These are phyloP conservation scores for Calonectria fujianensis DNA, from an alignment of 2,329 filamentous ascomycete genomes.

Conservation along the genomic window DNA sequence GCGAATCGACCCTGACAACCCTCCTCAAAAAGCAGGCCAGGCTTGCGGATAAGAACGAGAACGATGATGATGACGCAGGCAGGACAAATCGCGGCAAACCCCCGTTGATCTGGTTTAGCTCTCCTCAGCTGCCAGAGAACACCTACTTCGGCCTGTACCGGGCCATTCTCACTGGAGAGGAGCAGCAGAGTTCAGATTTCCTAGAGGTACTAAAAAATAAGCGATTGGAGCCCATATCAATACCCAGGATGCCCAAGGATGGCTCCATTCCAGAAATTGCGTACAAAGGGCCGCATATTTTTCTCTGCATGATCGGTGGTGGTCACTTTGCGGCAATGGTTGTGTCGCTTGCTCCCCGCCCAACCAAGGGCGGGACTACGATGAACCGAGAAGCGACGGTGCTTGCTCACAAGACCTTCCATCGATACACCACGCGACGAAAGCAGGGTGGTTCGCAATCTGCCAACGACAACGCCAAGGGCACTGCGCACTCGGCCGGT, in stretches of 20 bases:
- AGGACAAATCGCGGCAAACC: conserved; percentile 78
- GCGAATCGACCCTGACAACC: conserved; percentile 83
- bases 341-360: conserved; percentile 88
- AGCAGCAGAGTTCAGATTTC: conserved; percentile 78
- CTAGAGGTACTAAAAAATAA: conserved; percentile 83
- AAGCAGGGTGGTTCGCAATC: conserved; percentile 98
- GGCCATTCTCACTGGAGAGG: conserved; percentile 83
- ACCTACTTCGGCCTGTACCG: conserved; percentile 91
- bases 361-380: conserved; percentile 79
- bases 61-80: conserved; percentile 62
- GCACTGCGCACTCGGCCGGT: conserved; percentile 94
- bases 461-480: conserved; percentile 94
- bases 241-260: conserved; percentile 74
- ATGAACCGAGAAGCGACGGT: conserved; percentile 91
- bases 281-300: conserved; percentile 87
- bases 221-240: conserved; percentile 80
- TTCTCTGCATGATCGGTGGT: conserved; percentile 98
- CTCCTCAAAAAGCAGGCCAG: conserved; percentile 90
- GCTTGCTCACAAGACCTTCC: conserved; percentile 97
- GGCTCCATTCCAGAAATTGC: conserved; percentile 72
- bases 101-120: conserved; percentile 90
- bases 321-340: conserved; percentile 99
- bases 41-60: conserved; percentile 75
- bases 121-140: conserved; percentile 83
- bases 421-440: conserved; percentile 94